Conservation (phyloP, 2,329 filamentous ascomycete genomes). For the Verticillium tricorpus region DNA sequence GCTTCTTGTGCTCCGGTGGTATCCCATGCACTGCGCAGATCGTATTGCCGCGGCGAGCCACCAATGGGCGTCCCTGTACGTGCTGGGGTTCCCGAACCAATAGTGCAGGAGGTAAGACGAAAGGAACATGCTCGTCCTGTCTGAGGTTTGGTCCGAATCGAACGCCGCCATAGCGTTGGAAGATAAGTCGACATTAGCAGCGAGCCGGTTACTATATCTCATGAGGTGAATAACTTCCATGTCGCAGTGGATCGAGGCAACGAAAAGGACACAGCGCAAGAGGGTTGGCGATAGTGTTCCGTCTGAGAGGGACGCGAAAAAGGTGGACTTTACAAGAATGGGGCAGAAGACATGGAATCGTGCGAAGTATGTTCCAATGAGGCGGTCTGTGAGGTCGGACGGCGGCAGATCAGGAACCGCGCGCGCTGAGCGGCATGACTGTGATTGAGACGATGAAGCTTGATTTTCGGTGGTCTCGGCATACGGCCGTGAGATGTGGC, state of each 20-base stretch:
- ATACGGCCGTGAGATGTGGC: too few species aligned
- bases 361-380: neutral
- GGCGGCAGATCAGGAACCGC: neutral
- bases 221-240: neutral
- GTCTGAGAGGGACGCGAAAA: neutral
- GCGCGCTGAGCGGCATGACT: too few species aligned
- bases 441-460: too few species aligned
- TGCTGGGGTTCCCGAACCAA: neutral
- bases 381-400: neutral
- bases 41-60: constrained; percentile 1
- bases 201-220: neutral
- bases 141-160: neutral
- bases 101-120: constrained; percentile 1
- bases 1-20: neutral
- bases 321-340: neutral
- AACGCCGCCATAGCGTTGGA: neutral
- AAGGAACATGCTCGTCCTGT: neutral
- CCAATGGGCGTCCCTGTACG: constrained; percentile 1
- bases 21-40: constrained; percentile 3
- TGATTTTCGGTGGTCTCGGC: too few species aligned
- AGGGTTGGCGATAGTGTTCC: neutral
- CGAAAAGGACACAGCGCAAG: neutral
- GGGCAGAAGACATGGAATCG: constrained; percentile 1
- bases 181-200: neutral
- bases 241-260: neutral